Conservation (phyloP, 2,329 filamentous ascomycete species). For the Magnaporthiopsis incrustans region DNA sequence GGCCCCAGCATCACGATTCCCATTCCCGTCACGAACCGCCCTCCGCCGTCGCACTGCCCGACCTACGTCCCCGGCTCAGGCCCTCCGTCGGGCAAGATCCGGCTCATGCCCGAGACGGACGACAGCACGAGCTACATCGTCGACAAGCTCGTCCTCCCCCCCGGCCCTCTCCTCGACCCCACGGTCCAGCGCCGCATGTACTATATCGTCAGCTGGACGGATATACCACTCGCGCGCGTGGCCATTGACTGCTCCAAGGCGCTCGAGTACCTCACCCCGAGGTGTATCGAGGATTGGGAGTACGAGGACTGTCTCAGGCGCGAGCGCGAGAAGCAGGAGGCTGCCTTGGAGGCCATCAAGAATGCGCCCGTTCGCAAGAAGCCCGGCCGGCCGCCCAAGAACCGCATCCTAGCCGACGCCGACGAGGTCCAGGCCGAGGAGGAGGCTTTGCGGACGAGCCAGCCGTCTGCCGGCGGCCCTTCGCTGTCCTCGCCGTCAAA, state of each 20-base stretch:
- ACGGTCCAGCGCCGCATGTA: slow-evolving; percentile 33
- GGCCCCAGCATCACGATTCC: slow-evolving; percentile 21
- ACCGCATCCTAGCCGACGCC: slow-evolving; percentile 8
- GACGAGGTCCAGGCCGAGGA: slow-evolving; percentile 13
- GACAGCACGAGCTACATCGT: slow-evolving; percentile 51
- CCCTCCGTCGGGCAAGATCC: slow-evolving; percentile 32
- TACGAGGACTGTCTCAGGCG: slow-evolving; percentile 33
- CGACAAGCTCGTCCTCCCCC: slow-evolving; percentile 38
- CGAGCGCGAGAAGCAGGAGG: slow-evolving; percentile 27
- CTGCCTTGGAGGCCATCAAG: slow-evolving; percentile 17
- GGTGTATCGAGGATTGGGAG: slow-evolving; percentile 50
- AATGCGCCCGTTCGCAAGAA: background rate
- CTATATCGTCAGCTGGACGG: slow-evolving; percentile 48
- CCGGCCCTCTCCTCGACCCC: slow-evolving; percentile 20
- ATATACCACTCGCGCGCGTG: slow-evolving; percentile 40
- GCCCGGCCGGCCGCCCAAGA: background rate
- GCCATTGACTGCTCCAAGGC: slow-evolving; percentile 38
- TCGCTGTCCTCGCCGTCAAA: slow-evolving; percentile 33
- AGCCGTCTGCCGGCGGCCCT: slow-evolving; percentile 22
- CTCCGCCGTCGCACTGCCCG: slow-evolving; percentile 14
- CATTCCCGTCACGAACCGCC: slow-evolving; percentile 14
- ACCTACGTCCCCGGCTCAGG: slow-evolving; percentile 38
- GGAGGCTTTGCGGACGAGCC: slow-evolving; percentile 19
- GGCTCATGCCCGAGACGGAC: slow-evolving; percentile 38
- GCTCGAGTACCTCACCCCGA: slow-evolving; percentile 51